A percentile compares a stretch with the other conserved stretches of the same genome.
phyloP scores from a whole-genome alignment of 768 basidiomycete species.

The Termitomyces sp. region DNA sequence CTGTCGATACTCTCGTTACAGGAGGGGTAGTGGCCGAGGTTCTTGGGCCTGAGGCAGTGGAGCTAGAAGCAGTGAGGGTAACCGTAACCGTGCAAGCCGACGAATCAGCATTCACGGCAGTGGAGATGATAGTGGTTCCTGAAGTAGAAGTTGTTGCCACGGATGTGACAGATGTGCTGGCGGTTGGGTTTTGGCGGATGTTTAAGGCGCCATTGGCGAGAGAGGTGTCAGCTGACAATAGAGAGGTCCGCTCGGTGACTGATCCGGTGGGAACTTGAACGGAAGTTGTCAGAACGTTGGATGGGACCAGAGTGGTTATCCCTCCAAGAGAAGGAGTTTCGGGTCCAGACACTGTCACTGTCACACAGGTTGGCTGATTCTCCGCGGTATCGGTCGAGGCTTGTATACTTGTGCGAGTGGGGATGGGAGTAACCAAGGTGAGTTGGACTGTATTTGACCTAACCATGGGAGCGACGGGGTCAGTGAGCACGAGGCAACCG shows the following conservation, averaged over 20 bases:
- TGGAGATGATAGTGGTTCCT: background rate
- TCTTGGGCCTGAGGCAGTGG: background rate
- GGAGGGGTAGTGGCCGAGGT: background rate
- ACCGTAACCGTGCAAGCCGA: slow-evolving; percentile 4
- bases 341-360: background rate
- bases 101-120: background rate
- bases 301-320: background rate
- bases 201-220: background rate
- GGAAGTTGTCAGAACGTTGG: background rate
- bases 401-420: background rate
- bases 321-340: background rate
- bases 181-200: background rate
- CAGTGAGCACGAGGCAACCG: background rate
- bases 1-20: background rate
- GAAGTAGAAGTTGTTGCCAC: background rate
- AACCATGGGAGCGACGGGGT: background rate
- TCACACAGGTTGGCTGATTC: background rate
- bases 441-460: background rate
- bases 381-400: background rate
- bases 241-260: background rate
- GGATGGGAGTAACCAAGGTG: background rate
- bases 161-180: background rate
- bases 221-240: background rate
- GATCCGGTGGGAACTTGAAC: background rate
- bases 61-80: background rate